phyloP scores from a whole-genome alignment of 108 stramenopile genomes.

The Cyclotella distinguenda region DNA sequence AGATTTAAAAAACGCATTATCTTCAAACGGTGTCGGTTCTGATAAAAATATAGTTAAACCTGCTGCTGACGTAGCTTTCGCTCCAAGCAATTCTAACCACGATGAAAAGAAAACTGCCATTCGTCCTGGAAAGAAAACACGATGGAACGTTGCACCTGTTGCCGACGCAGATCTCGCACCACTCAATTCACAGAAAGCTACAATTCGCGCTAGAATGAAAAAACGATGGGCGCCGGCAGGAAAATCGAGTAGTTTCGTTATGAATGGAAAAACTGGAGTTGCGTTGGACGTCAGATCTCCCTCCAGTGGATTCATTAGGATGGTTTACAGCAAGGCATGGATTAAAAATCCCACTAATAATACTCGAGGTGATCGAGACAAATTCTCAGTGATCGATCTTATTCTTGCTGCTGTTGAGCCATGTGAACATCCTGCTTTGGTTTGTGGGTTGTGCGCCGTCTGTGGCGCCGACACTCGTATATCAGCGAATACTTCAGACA shows the following conservation, averaged over 20 bases:
- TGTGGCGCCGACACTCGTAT: constrained; percentile 51
- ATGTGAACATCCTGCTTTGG: constrained; percentile 73
- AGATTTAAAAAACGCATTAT: not conserved
- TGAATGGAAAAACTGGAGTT: not conserved
- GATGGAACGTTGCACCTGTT: constrained; percentile 5
- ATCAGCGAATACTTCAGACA: not conserved
- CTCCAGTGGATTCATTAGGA: constrained; percentile 23
- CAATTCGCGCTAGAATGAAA: constrained; percentile 20
- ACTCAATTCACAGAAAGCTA: no score
- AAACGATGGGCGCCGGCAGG: constrained; percentile 16
- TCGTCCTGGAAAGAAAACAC: constrained; percentile 21
- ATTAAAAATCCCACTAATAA: constrained; percentile 1
- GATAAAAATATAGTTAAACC: not conserved
- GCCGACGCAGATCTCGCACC: not conserved
- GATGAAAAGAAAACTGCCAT: no score
- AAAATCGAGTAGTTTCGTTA: not conserved
- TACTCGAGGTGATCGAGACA: not conserved
- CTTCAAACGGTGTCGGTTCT: not conserved
- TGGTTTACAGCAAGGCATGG: constrained; percentile 5
- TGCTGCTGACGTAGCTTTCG: not conserved
- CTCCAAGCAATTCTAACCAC: no score
- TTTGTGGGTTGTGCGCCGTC: constrained; percentile 71
- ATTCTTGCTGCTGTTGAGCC: constrained; percentile 62
- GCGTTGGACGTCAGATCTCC: constrained; percentile 19
- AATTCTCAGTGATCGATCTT: not conserved